Evolutionary conservation across 768 basidiomycete genomes (phyloP).

Genomic region (Tylopilus subfusipes): DNA sequence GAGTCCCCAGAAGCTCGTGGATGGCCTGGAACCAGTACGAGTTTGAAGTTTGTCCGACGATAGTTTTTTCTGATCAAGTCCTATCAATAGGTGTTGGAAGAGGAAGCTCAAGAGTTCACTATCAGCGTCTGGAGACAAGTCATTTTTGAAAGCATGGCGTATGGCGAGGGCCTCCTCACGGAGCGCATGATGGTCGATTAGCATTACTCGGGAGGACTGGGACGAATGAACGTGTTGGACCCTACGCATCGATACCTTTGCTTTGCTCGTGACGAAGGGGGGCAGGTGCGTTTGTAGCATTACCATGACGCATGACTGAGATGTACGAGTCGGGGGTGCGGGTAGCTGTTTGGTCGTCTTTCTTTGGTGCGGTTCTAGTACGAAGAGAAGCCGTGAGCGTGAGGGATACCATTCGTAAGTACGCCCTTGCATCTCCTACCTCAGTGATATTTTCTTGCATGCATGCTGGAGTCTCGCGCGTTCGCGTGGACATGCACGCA

Average conservation of each 20-base stretch:
- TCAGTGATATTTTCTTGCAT: conserved; percentile 37
- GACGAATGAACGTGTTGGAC: conserved; percentile 14
- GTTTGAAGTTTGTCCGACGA: not conserved
- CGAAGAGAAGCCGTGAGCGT: conserved; percentile 21
- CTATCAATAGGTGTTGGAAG: conserved; percentile 73
- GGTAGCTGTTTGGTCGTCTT: conserved; percentile 18
- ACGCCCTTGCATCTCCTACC: conserved; percentile 46
- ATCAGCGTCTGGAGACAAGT: conserved; percentile 85
- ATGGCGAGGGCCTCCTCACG: conserved; percentile 83
- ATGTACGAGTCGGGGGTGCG: conserved; percentile 35
- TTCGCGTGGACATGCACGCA: not conserved
- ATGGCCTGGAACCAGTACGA: conserved; percentile 88
- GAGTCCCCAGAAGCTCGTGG: conserved; percentile 76
- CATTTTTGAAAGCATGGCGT: conserved; percentile 94
- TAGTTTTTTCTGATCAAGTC: not conserved
- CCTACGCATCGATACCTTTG: conserved; percentile 25
- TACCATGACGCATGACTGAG: conserved; percentile 39
- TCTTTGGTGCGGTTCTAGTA: conserved; percentile 14
- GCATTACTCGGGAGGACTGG: conserved; percentile 9
- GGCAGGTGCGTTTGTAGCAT: conserved; percentile 66
- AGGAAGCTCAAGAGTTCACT: conserved; percentile 81
- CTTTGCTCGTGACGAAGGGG: conserved; percentile 32
- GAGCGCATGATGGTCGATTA: conserved; percentile 81
- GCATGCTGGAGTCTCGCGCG: conserved; percentile 9
- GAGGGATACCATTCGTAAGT: conserved; percentile 47